A percentile compares a stretch with the other conserved stretches of the same genome.
Evolutionary conservation across 768 basidiomycete species (phyloP).

Genomic region (Phlegmacium glaucopus): DNA sequence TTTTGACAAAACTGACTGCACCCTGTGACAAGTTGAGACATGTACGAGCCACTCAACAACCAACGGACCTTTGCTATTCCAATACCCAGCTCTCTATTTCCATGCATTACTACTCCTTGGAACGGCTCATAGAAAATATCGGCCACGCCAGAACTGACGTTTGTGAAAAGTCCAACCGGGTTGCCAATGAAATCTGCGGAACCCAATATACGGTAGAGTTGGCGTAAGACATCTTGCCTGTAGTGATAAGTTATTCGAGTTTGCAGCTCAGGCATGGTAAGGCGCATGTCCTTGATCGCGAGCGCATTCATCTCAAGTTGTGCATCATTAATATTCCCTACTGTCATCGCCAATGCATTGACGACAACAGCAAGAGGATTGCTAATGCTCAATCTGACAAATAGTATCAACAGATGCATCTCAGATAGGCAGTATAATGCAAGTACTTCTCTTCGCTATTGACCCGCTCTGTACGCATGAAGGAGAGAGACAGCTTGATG

Average conservation of each 20-base stretch:
- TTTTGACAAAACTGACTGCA: constrained; percentile 97
- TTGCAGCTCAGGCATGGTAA: constrained; percentile 81
- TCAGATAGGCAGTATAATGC: background rate
- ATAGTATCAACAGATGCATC: constrained; percentile 5
- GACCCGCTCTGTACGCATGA: constrained; percentile 94
- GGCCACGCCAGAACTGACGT: constrained; percentile 95
- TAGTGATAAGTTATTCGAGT: constrained; percentile 89
- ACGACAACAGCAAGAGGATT: constrained; percentile 93
- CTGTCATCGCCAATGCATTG: constrained; percentile 93
- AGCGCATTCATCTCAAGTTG: constrained; percentile 93
- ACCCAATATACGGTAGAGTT: constrained; percentile 95
- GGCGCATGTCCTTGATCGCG: constrained; percentile 89
- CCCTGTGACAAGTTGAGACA: constrained; percentile 50
- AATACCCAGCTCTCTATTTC: constrained; percentile 90
- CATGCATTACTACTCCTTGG: constrained; percentile 94
- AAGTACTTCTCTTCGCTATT: constrained; percentile 88
- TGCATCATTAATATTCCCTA: constrained; percentile 96
- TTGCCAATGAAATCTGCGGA: constrained; percentile 97
- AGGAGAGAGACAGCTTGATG: constrained; percentile 87
- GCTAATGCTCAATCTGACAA: constrained; percentile 61
- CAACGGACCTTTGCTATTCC: constrained; percentile 82
- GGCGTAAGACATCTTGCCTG: constrained; percentile 87
- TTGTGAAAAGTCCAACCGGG: constrained; percentile 96
- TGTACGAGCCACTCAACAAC: background rate
- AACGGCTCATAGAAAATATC: constrained; percentile 99